Evolutionary conservation across 345 rosid genomes (phyloP), one percentile per base, ranked within the genome.

Genomic region (Diplotaxis tenuifolia): DNA sequence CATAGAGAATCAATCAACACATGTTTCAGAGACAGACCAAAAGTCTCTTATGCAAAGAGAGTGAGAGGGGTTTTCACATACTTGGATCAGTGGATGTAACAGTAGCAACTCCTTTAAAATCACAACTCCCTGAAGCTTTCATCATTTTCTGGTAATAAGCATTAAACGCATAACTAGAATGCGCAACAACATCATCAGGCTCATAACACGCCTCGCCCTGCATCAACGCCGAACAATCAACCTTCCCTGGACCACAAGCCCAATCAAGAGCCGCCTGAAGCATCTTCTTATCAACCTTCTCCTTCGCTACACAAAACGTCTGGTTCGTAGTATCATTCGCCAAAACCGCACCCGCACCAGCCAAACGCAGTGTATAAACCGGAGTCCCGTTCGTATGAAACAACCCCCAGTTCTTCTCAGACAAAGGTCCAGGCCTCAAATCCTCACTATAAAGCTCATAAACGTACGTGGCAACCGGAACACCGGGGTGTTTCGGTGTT

Each of bases 241-340:
- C 97, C 79, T 85, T 92, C 61, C 99, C 99, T 0, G 99, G 94
- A n/a, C 99, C 99, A 49, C 99, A 95, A 57, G 98, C 99, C 99
- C 99, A 95, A 70, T 95, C 99, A n/a, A 95, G 83, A 19, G 90
- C 99, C 1, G 98, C 99, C 77, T 95, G 99, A 59, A 95, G 86
- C 98, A 88, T 86, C 87, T 96, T 92, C 36, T 45, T 80, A 67
- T 96, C 99, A 32, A 89, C 84, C 40, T 87, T 88, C 12, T 87
- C 88, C 78, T 84, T 88, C 0, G 87, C 90, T 31, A 87, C 83
- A 68, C 99, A 96, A 78, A 87, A 96, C 4, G 98, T 96, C 71
- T 92, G 96, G 79, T 92, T 96, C 11, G 96, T 90, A n/a, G 98
- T 92, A 79, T 92, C 98, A 77, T 96, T 95, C 0, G 96, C 96